Evolutionary conservation across 164 flowering plant genomes (phyloP).

Genomic region (Liriodendron chinense): DNA sequence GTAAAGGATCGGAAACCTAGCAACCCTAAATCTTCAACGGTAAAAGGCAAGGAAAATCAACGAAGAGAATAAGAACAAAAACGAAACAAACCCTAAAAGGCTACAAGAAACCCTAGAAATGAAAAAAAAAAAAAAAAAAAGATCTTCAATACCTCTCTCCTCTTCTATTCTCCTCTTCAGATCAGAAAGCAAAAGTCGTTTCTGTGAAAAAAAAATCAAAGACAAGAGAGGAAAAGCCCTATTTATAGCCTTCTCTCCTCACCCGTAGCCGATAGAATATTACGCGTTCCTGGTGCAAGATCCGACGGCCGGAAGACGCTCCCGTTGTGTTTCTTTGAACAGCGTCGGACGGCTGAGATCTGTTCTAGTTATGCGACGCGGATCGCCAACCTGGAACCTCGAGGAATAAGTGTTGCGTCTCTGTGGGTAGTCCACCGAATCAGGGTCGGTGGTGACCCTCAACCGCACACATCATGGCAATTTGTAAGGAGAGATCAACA

Average conservation of each 20-base stretch:
- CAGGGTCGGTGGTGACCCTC: too few species aligned
- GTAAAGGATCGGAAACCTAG: not conserved
- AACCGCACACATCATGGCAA: too few species aligned
- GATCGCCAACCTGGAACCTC: not conserved
- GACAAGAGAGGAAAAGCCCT: not conserved
- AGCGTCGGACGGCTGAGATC: not conserved
- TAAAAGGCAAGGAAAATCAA: not conserved
- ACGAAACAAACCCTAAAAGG: not conserved
- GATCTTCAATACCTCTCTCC: not conserved
- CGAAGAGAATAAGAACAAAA: not conserved
- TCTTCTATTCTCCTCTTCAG: not conserved
- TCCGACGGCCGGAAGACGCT: not conserved
- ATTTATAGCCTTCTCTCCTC: not conserved
- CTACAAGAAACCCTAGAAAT: not conserved
- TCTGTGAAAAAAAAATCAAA: not conserved
- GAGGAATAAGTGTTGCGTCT: too few species aligned
- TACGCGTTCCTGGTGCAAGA: not conserved
- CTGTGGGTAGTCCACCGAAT: too few species aligned
- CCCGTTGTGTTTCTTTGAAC: constrained; percentile 4
- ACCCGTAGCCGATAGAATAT: not conserved
- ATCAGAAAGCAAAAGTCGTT: not conserved
- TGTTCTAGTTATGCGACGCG: not conserved
- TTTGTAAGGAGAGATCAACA: too few species aligned
- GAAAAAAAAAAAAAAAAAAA: too few species aligned
- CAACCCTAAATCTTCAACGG: not conserved